Evolutionary conservation across 1,139 yeast species (phyloP).

Genomic region (Nadsonia commutata): DNA sequence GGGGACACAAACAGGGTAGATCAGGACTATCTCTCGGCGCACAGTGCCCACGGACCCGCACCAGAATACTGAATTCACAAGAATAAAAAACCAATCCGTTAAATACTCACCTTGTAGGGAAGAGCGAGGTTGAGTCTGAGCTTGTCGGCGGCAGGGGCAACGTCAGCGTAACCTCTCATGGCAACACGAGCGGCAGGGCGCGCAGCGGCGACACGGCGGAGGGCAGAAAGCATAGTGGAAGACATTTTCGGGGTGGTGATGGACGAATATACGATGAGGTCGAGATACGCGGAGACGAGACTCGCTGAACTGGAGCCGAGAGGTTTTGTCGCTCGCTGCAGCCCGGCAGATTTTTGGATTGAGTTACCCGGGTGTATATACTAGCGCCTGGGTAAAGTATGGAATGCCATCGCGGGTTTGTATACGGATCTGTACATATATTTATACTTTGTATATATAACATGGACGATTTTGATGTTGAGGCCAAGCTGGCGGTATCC

Average conservation of each 20-base stretch:
- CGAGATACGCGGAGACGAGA: constrained; percentile 1
- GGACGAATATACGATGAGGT: constrained; percentile 4
- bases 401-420: not conserved
- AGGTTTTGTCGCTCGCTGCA: not conserved
- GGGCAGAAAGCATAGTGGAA: constrained; percentile 11
- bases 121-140: constrained; percentile 82
- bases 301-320: not conserved
- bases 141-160: constrained; percentile 57
- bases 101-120: constrained; percentile 15
- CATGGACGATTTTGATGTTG: not conserved
- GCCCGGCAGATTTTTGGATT: not conserved
- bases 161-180: constrained; percentile 84
- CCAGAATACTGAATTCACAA: no score
- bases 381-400: not conserved
- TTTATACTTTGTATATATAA: no score
- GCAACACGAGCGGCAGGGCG: constrained; percentile 44
- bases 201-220: constrained; percentile 21
- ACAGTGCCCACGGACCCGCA: no score
- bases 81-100: not conserved
- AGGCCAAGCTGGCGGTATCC: constrained; percentile 2
- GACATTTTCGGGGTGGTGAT: constrained; percentile 7
- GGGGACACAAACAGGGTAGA: no score
- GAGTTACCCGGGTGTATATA: no score
- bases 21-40: no score
- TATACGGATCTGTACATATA: not conserved